Conservation (phyloP, 495 filamentous ascomycete species). For the Chaetomium cochliodes region DNA sequence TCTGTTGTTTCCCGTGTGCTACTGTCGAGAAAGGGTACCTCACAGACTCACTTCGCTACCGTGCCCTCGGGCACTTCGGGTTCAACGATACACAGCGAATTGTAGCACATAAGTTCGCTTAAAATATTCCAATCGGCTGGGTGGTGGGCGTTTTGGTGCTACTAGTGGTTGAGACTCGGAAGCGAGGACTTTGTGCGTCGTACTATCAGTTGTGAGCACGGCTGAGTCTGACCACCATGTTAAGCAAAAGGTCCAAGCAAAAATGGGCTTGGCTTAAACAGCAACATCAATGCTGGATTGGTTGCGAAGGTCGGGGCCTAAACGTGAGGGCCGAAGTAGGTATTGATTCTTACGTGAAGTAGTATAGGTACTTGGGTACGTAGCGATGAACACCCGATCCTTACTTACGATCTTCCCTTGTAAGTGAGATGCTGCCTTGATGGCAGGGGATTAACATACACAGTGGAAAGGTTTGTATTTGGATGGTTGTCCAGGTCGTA, state of each 20-base stretch:
- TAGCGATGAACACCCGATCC: too few species aligned
- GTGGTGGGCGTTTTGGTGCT: background rate
- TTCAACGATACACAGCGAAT: background rate
- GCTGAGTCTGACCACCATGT: background rate
- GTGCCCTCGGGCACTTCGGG: background rate
- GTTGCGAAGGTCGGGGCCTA: background rate
- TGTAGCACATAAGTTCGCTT: background rate
- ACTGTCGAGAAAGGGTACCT: background rate
- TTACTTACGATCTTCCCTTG: too few species aligned
- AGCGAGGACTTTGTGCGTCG: background rate
- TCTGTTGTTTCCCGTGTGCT: background rate
- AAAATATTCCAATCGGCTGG: background rate
- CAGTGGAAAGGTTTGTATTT: too few species aligned
- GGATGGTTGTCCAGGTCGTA: too few species aligned
- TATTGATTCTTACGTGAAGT: too few species aligned
- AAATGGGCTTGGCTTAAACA: background rate
- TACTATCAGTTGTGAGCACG: background rate
- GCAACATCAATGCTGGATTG: background rate
- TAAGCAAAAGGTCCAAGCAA: background rate
- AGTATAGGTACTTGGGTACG: too few species aligned
- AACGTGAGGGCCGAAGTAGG: too few species aligned
- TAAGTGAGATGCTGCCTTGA: too few species aligned
- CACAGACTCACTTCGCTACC: conserved; percentile 1
- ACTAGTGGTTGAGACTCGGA: background rate
- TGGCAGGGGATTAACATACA: too few species aligned